A percentile compares a stretch with the other conserved stretches of the same genome.
phyloP scores from a whole-genome alignment of 306 rosid genomes.

The Datisca glomerata region DNA sequence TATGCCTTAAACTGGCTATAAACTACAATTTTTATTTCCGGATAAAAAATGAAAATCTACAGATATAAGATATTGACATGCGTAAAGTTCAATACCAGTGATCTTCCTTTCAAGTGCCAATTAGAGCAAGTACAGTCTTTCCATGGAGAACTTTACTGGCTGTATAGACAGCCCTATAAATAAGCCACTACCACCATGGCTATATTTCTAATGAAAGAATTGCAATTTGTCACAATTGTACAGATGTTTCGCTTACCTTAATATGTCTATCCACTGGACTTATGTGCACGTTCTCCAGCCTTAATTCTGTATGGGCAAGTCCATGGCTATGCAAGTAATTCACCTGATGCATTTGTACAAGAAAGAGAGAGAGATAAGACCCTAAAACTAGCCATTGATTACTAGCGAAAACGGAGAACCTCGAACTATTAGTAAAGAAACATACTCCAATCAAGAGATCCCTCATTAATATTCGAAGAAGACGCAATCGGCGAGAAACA shows the following conservation, averaged over 20 bases:
- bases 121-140: no score
- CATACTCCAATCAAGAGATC: conserved; percentile 94
- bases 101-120: background rate
- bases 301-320: conserved; percentile 94
- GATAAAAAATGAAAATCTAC: no score
- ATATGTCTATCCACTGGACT: conserved; percentile 96
- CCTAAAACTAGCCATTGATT: background rate
- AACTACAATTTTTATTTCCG: no score
- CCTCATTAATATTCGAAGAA: conserved; percentile 82
- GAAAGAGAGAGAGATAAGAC: conserved; percentile 13
- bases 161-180: background rate
- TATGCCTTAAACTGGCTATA: no score
- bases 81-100: background rate
- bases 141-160: no score
- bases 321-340: conserved; percentile 98
- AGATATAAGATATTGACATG: no score
- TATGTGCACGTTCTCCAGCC: conserved; percentile 88
- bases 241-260: conserved; percentile 59
- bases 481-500: conserved; percentile 70
- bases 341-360: conserved; percentile 44
- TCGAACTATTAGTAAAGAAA: no score
- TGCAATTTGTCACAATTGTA: background rate
- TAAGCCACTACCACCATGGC: background rate
- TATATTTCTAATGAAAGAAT: background rate
- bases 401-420: background rate